Evolutionary conservation across 108 stramenopile species (phyloP), one percentile per base, ranked within the genome.

Genomic region (Epipyxis sp.): DNA sequence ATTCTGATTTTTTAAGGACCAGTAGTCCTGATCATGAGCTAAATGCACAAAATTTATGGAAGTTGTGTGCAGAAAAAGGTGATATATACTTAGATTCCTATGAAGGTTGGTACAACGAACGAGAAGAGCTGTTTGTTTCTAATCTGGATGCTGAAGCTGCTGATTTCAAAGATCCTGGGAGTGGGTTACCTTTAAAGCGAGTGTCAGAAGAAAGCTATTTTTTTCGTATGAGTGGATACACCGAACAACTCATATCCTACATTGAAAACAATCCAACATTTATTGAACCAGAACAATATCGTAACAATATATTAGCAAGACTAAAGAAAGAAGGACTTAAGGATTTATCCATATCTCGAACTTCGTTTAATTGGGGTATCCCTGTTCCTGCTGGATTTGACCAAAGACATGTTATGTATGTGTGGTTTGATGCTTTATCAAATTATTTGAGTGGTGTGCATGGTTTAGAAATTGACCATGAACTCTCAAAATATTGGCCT

Each of bases 81-180:
- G 86, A 85, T 69, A 96, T 99, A 67, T 94, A 95, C 82, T 81
- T 92, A 59, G 89, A 92, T 34, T 88, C 87, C 27, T 97, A 99
- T 86, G 90, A 89, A 59, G 98, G 98, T 1, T 99, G 98, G 98
- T 99, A 99, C 88, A 92, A 92, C 35, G 92, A 95, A 13, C 84
- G 95, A 57, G 98, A 99, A 80, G 98, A 99, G 82, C 93, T 94
- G 77, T 99, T 92, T 84, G 95, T 97, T 2, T 95, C 94, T 27
- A 95, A 97, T 57, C 88, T 81, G 59, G 96, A 97, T 30, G 61
- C 61, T 29, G 61, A 65, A 25, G 68, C 90, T 59, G 87, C 89
- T 40, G 89, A 97, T 61, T 97, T 83, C 83, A 89, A 89, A 69
- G 95, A 96, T 86, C 91, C 92, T 20, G 80, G 89, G 29, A 86